Percentiles rank a stretch among this genome's conserved stretches.
These are phyloP conservation scores for Candida mattraensis DNA, from an alignment of 805 yeast genomes.

Conservation along the genomic window DNA sequence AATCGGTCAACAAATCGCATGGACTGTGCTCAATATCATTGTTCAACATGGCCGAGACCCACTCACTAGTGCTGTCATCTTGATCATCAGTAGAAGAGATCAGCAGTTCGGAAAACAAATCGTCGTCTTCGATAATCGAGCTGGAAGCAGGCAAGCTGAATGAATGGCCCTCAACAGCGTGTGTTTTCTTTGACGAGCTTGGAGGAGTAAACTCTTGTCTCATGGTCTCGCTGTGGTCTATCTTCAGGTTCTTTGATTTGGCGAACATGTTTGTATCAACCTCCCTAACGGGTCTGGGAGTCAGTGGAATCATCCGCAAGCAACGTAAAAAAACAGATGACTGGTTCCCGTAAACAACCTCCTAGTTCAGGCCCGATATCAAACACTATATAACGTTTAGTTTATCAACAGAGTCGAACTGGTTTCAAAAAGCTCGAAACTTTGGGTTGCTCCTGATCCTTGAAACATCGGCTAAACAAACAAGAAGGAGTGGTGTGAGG, in stretches of 20 bases:
- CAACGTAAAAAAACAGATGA: slow-evolving; percentile 1
- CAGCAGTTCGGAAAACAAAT: slow-evolving; percentile 17
- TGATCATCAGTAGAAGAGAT: slow-evolving; percentile 10
- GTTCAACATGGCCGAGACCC: slow-evolving; percentile 21
- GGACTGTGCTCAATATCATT: slow-evolving; percentile 12
- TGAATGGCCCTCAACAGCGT: too few relatives aligned
- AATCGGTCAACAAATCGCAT: slow-evolving; percentile 13
- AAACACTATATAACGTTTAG: too few relatives aligned
- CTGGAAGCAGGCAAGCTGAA: not conserved
- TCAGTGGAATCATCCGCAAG: slow-evolving; percentile 11
- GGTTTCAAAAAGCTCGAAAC: not conserved
- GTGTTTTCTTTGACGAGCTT: slow-evolving; percentile 14
- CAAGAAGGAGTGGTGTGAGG: slow-evolving; percentile 22
- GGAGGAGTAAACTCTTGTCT: slow-evolving; percentile 18
- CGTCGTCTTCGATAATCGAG: slow-evolving; percentile 15
- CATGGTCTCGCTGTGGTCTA: not conserved
- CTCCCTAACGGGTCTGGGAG: slow-evolving; percentile 12
- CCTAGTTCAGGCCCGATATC: too few relatives aligned
- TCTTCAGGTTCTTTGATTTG: too few relatives aligned
- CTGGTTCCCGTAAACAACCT: not conserved
- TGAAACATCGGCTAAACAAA: slow-evolving; percentile 10
- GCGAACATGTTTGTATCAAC: not conserved
- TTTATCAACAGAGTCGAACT: slow-evolving; percentile 1
- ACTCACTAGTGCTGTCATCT: slow-evolving; percentile 17
- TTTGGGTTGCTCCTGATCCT: too few relatives aligned